Percentiles rank a stretch among this genome's conserved stretches.
phyloP scores from a whole-genome alignment of 495 filamentous ascomycete genomes.

The Penicillium salamii region DNA sequence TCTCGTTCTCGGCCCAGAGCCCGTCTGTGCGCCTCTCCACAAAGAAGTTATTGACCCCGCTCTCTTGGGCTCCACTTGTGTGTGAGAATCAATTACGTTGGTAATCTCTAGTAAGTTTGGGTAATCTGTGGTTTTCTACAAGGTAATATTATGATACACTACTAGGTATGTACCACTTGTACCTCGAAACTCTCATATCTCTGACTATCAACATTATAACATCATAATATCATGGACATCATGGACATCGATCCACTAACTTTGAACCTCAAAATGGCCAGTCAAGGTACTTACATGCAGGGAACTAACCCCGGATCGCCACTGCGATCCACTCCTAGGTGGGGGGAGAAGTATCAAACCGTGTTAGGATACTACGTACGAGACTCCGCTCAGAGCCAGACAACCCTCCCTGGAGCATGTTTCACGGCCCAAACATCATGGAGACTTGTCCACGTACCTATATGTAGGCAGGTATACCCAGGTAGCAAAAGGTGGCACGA shows the following conservation, averaged over 20 bases:
- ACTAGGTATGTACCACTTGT: too few species aligned
- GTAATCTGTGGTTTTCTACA: too few species aligned
- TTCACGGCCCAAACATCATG: neutral
- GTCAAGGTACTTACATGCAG: neutral
- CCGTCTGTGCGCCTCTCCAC: conserved; percentile 16
- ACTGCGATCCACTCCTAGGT: conserved; percentile 15
- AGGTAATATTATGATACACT: too few species aligned
- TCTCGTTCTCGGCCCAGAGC: conserved; percentile 14
- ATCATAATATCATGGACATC: neutral
- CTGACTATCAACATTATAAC: neutral
- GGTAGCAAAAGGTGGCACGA: conserved; percentile 16
- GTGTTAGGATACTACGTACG: neutral
- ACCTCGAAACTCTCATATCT: neutral
- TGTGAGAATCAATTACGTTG: neutral
- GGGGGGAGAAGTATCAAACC: conserved; percentile 11
- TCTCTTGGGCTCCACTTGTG: conserved; percentile 1
- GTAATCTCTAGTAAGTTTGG: too few species aligned
- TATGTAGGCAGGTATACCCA: conserved; percentile 6
- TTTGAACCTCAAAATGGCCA: neutral
- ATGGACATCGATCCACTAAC: neutral
- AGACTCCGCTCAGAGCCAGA: neutral
- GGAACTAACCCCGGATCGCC: conserved; percentile 26
- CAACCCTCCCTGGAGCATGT: neutral
- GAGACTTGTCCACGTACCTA: conserved; percentile 2
- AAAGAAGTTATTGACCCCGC: neutral